These are phyloP conservation scores for Lentinus brumalis DNA, from an alignment of 768 basidiomycete genomes.

Conservation along the genomic window DNA sequence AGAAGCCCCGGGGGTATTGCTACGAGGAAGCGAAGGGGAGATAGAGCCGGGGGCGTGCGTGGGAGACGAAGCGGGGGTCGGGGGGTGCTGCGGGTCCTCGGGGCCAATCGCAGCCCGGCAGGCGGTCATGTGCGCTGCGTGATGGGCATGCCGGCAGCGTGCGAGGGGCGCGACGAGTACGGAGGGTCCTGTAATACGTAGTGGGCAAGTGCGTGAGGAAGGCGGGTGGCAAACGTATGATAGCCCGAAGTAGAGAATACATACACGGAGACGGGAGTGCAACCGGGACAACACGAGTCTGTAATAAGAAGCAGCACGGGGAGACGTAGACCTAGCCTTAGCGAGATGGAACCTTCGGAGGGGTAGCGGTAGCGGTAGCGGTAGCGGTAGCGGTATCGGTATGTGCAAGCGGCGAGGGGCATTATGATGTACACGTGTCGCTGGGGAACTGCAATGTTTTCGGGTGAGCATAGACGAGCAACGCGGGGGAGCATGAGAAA, in stretches of 20 bases:
- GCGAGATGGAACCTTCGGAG: neutral
- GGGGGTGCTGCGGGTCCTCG: too few species aligned
- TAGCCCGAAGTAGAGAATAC: neutral
- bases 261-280: neutral
- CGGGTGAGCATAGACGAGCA: conserved; percentile 9
- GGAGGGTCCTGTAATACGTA: neutral
- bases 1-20: too few species aligned
- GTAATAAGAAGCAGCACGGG: neutral
- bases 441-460: conserved; percentile 13
- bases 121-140: too few species aligned
- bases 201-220: neutral
- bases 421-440: conserved; percentile 13
- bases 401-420: neutral
- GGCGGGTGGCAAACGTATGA: neutral
- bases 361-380: conserved; percentile 4
- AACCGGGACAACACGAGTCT: neutral
- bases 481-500: neutral
- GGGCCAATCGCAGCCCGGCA: too few species aligned
- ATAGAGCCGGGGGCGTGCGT: too few species aligned
- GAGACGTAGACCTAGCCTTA: neutral
- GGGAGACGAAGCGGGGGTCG: too few species aligned
- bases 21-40: too few species aligned
- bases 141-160: too few species aligned
- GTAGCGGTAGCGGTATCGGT: conserved; percentile 8
- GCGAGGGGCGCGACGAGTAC: neutral